Percentiles rank a stretch among this genome's conserved stretches.
These are phyloP conservation scores for Amanita rubescens DNA, from an alignment of 768 basidiomycete genomes.

Conservation along the genomic window DNA sequence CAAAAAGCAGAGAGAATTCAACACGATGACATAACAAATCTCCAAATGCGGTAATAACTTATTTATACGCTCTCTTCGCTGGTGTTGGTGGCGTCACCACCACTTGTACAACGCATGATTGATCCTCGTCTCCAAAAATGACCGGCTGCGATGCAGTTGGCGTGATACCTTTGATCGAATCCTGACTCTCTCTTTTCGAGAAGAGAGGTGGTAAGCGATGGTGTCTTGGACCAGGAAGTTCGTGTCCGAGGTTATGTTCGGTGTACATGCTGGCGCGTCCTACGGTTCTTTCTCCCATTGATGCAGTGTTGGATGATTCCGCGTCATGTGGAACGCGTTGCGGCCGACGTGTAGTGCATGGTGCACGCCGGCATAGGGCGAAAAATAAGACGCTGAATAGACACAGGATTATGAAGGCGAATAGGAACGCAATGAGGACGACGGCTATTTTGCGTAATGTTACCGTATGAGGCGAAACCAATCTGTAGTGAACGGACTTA, in stretches of 20 bases:
- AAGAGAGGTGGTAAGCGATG: not conserved
- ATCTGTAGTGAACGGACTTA: not conserved
- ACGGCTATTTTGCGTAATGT: not conserved
- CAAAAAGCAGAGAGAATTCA: constrained; percentile 13
- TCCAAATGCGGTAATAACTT: constrained; percentile 9
- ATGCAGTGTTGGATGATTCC: not conserved
- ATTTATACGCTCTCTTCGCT: constrained; percentile 14
- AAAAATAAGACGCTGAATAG: constrained; percentile 6
- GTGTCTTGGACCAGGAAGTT: not conserved
- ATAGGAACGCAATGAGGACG: constrained; percentile 5
- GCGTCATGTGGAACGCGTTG: not conserved
- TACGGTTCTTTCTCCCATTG: not conserved
- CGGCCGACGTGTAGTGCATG: not conserved
- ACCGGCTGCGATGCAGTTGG: constrained; percentile 19
- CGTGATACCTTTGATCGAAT: not conserved
- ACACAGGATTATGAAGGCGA: constrained; percentile 6
- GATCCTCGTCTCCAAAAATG: constrained; percentile 19
- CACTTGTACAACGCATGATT: constrained; percentile 17
- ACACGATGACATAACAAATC: constrained; percentile 7
- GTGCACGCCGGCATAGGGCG: not conserved
- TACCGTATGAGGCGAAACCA: not conserved
- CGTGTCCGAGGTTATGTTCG: constrained; percentile 1
- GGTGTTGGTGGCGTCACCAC: constrained; percentile 27
- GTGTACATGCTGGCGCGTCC: not conserved
- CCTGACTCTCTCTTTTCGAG: not conserved